Conservation (phyloP, 345 rosid genomes). For the Geranium brycei region DNA sequence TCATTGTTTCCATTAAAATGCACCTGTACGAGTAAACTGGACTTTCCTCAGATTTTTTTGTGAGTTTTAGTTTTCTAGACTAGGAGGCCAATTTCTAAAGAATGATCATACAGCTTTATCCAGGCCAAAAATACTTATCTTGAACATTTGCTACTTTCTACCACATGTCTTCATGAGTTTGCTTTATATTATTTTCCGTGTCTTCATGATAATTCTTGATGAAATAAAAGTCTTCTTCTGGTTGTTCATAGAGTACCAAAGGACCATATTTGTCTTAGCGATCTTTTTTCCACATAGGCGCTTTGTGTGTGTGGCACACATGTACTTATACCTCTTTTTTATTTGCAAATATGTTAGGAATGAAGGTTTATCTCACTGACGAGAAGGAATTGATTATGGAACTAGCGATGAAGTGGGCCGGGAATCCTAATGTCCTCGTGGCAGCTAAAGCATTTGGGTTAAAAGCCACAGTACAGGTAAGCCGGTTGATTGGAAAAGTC, state of each 20-base stretch:
- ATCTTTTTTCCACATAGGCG: neutral
- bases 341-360: constrained; percentile 30
- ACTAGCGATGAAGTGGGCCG: constrained; percentile 79
- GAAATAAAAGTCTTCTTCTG: no score
- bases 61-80: no score
- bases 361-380: constrained; percentile 82
- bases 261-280: neutral
- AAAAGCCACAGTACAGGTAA: constrained; percentile 75
- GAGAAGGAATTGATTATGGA: constrained; percentile 96
- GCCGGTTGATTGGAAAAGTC: neutral
- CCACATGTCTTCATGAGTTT: neutral
- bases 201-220: no score
- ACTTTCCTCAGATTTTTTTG: no score
- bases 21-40: no score
- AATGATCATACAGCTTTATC: no score
- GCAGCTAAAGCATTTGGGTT: constrained; percentile 81
- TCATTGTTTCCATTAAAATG: no score
- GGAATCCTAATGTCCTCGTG: constrained; percentile 65
- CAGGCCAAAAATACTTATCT: neutral
- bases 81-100: no score
- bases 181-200: no score
- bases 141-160: neutral
- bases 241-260: neutral
- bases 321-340: neutral
- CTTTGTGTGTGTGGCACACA: neutral